Evolutionary conservation across 768 basidiomycete genomes (phyloP), one percentile per base, ranked within the genome.

Genomic region (Tricholoma saponaceum): DNA sequence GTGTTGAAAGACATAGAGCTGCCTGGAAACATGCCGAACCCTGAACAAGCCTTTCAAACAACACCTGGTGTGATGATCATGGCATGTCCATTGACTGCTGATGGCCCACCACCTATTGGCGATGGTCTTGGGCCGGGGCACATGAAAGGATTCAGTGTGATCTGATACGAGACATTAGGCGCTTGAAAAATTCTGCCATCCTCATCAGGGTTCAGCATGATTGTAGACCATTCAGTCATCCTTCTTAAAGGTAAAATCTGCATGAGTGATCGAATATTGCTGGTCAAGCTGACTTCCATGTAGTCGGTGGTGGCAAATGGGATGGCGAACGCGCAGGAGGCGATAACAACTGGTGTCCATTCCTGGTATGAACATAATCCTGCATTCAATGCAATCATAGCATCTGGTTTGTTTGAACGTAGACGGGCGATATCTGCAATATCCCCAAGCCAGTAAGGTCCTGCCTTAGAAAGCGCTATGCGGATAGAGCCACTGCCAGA

Each of bases 321-420:
- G 51, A 70, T 70, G 33, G 62, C 58, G 43, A 67, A 64, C 9
- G 63, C 64, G 23, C 62, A 60, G 44, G 67, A 66, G 49, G 58
- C 61, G 13, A 67, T 44, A 44, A 77, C 66, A 46, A 73, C 76
- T 28, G 65, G 62, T 2, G 62, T 53, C 79, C 79, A 81, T 13
- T 69, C 62, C 3, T 54, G 57, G 59, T 76, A 76, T 30, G 69
- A 62, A 30, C 68, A 66, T 22, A 78, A 61, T 25, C 75, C 77
- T 2, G 77, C 76, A 58, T 78, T 76, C 46, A 69, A 65, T 2
- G 69, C 77, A 33, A 81, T 61, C 54, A 81, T 66, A 16, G 74
- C 79, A 60, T 81, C 75, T 0, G 80, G 75, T 54, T 51, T 63
- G 51, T 33, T 55, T 23, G 28, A 18, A 43, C 51, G 52, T n/a